These are phyloP conservation scores for Solanum boliviense DNA, from an alignment of 257 asterid species.

Conservation along the genomic window DNA sequence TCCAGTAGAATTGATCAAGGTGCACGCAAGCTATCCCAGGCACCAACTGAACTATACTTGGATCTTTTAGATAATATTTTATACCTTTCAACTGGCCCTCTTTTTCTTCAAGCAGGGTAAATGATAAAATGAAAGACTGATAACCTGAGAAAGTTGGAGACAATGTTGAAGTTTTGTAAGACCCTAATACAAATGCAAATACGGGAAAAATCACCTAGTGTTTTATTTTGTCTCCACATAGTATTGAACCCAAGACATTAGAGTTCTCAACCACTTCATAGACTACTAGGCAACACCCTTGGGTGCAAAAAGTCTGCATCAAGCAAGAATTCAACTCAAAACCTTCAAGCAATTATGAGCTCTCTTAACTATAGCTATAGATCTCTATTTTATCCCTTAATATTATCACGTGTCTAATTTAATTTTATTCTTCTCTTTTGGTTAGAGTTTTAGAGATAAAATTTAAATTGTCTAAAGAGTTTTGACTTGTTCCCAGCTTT, in stretches of 20 bases:
- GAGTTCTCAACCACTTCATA: too few relatives aligned
- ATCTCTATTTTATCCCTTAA: not conserved
- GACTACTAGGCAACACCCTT: too few relatives aligned
- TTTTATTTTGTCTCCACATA: too few relatives aligned
- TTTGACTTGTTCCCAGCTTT: not conserved
- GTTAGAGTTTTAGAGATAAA: not conserved
- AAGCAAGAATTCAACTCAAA: too few relatives aligned
- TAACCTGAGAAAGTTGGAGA: not conserved
- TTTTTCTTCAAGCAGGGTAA: not conserved
- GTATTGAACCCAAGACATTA: too few relatives aligned
- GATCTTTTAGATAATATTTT: not conserved
- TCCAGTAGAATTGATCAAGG: not conserved
- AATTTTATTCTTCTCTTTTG: not conserved
- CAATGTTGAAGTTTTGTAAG: not conserved
- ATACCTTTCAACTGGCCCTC: not conserved
- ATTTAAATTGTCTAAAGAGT: not conserved
- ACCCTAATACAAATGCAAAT: not conserved
- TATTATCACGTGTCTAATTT: not conserved
- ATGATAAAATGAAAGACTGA: not conserved
- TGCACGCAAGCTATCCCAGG: not conserved
- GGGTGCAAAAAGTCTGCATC: too few relatives aligned
- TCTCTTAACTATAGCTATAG: too few relatives aligned
- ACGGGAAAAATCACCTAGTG: too few relatives aligned
- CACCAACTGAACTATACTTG: not conserved
- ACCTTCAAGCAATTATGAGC: too few relatives aligned